phyloP scores from a whole-genome alignment of 768 basidiomycete species.

The Mycena filopes region DNA sequence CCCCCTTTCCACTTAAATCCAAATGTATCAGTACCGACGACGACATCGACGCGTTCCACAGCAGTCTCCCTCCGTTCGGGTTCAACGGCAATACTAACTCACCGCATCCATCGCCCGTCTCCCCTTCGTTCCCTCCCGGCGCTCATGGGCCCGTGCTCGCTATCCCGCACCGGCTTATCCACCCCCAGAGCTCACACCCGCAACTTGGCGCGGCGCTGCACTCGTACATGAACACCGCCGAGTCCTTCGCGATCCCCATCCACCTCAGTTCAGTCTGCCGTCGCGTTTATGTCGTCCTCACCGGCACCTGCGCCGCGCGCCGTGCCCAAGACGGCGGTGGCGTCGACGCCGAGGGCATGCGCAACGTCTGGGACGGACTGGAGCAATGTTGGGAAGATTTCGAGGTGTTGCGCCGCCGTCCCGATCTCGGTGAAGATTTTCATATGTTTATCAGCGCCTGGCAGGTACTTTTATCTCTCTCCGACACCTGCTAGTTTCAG shows the following conservation, averaged over 20 bases:
- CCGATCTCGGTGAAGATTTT: slow-evolving; percentile 52
- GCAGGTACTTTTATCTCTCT: slow-evolving; percentile 66
- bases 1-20: slow-evolving; percentile 12
- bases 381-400: slow-evolving; percentile 89
- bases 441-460: slow-evolving; percentile 83
- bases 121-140: slow-evolving; percentile 47
- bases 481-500: slow-evolving; percentile 17
- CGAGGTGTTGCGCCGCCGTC: slow-evolving; percentile 60
- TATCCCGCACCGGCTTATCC: slow-evolving; percentile 29
- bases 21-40: slow-evolving; percentile 67
- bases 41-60: slow-evolving; percentile 80
- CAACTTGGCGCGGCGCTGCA: slow-evolving; percentile 48
- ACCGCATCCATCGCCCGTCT: slow-evolving; percentile 47
- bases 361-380: slow-evolving; percentile 86
- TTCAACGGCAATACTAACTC: slow-evolving; percentile 38
- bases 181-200: slow-evolving; percentile 36
- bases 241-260: slow-evolving; percentile 76
- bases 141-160: slow-evolving; percentile 9
- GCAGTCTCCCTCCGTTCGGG: slow-evolving; percentile 59
- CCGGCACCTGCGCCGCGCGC: slow-evolving; percentile 79
- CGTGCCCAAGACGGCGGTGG: slow-evolving; percentile 60
- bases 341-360: slow-evolving; percentile 72
- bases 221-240: slow-evolving; percentile 63
- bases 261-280: slow-evolving; percentile 82
- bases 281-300: slow-evolving; percentile 79